Conservation (phyloP, 805 yeast species). For the Pichia sporocuriosa region DNA sequence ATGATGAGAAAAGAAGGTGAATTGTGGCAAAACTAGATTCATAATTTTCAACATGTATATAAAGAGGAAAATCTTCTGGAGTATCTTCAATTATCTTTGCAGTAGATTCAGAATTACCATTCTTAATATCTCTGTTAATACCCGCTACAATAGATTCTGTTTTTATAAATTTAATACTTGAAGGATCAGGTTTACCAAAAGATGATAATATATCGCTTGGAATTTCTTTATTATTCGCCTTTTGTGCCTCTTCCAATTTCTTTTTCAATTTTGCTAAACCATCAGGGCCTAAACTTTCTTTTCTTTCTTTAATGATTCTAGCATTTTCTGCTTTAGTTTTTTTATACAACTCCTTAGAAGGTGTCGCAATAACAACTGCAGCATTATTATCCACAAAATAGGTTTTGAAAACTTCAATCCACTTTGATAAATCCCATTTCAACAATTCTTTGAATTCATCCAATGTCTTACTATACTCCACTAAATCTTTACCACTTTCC, state of each 20-base stretch:
- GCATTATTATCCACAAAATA: slow-evolving; percentile 56
- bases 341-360: slow-evolving; percentile 57
- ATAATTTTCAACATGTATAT: slow-evolving; percentile 71
- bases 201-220: slow-evolving; percentile 57
- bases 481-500: slow-evolving; percentile 50
- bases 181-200: slow-evolving; percentile 70
- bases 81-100: slow-evolving; percentile 21
- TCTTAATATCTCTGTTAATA: slow-evolving; percentile 30
- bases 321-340: slow-evolving; percentile 44
- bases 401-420: slow-evolving; percentile 52
- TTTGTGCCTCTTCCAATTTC: slow-evolving; percentile 55
- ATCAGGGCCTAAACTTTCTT: slow-evolving; percentile 43
- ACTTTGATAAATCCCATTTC: slow-evolving; percentile 57
- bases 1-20: slow-evolving; percentile 53
- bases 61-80: slow-evolving; percentile 53
- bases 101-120: slow-evolving; percentile 19
- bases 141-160: slow-evolving; percentile 63
- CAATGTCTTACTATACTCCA: slow-evolving; percentile 47
- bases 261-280: slow-evolving; percentile 51
- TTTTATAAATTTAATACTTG: slow-evolving; percentile 62
- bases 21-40: slow-evolving; percentile 74
- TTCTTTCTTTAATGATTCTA: slow-evolving; percentile 42
- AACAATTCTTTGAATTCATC: slow-evolving; percentile 52
- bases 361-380: slow-evolving; percentile 63
- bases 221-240: slow-evolving; percentile 64